phyloP scores from a whole-genome alignment of 2,329 filamentous ascomycete genomes.

The Epichloe uncinata region DNA sequence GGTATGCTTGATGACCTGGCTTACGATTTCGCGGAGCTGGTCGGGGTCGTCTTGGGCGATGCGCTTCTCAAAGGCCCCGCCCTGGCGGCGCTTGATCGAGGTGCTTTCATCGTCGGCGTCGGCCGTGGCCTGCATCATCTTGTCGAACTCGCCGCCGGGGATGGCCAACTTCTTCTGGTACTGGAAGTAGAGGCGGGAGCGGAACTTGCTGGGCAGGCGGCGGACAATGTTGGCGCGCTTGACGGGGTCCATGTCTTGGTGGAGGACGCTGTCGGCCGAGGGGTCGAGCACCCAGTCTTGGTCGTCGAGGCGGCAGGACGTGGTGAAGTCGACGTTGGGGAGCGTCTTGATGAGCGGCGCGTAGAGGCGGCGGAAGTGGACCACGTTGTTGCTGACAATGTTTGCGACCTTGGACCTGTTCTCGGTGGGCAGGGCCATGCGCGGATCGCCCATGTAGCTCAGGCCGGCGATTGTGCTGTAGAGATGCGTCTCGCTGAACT shows the following conservation, averaged over 20 bases:
- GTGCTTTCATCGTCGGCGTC: slow-evolving; percentile 56
- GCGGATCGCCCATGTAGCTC: slow-evolving; percentile 90
- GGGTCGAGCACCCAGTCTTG: slow-evolving; percentile 26
- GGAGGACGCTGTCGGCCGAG: slow-evolving; percentile 51
- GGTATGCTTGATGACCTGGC: slow-evolving; percentile 69
- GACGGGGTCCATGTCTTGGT: slow-evolving; percentile 85
- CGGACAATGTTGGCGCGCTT: slow-evolving; percentile 94
- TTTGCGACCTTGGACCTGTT: slow-evolving; percentile 87
- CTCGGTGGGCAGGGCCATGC: slow-evolving; percentile 83
- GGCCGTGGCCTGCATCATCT: slow-evolving; percentile 65
- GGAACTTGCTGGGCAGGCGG: slow-evolving; percentile 73
- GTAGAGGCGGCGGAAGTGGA: slow-evolving; percentile 86
- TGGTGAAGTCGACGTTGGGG: slow-evolving; percentile 71
- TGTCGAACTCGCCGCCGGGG: slow-evolving; percentile 62
- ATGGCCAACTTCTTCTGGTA: slow-evolving; percentile 88
- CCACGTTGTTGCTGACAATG: slow-evolving; percentile 83
- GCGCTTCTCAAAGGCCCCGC: slow-evolving; percentile 72
- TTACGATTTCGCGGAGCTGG: slow-evolving; percentile 57
- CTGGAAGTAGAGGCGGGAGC: slow-evolving; percentile 82
- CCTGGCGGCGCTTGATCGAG: slow-evolving; percentile 59
- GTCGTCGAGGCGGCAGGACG: slow-evolving; percentile 30
- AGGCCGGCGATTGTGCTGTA: slow-evolving; percentile 87
- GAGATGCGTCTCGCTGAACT: slow-evolving; percentile 76
- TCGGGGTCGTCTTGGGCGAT: slow-evolving; percentile 58
- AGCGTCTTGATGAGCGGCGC: slow-evolving; percentile 78